A percentile compares a stretch with the other conserved stretches of the same genome.
Conservation (phyloP, 495 filamentous ascomycete species). For the Staphylotrichum longicolle region DNA sequence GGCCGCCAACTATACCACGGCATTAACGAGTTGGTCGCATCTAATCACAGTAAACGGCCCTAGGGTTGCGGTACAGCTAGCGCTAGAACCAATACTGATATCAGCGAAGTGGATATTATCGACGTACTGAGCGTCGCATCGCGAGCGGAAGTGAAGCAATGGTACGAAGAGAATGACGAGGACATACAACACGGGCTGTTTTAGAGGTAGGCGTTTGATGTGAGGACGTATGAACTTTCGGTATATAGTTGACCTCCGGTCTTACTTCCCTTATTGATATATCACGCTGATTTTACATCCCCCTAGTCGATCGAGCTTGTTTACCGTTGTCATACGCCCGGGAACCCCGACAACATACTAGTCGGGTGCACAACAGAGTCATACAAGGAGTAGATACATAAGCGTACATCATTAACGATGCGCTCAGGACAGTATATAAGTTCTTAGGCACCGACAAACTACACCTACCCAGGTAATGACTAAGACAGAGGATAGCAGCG, state of each 20-base stretch:
- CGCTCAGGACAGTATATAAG: constrained; percentile 47
- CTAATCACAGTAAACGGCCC: constrained; percentile 68
- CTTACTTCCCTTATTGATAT: no score
- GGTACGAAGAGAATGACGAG: constrained; percentile 62
- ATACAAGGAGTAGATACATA: constrained; percentile 65
- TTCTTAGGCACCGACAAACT: constrained; percentile 47
- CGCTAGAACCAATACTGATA: constrained; percentile 26
- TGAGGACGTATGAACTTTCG: constrained; percentile 54
- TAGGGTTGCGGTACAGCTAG: not conserved
- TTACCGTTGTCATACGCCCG: constrained; percentile 60
- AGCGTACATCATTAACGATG: constrained; percentile 55
- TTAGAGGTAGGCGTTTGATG: constrained; percentile 64
- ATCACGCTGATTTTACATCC: constrained; percentile 14
- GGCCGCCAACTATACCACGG: constrained; percentile 68
- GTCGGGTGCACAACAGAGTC: constrained; percentile 54
- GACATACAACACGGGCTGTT: constrained; percentile 54
- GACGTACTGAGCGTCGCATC: constrained; percentile 52
- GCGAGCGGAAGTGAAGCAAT: constrained; percentile 49
- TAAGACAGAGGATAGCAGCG: constrained; percentile 38
- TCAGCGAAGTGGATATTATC: constrained; percentile 49
- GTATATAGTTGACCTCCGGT: constrained; percentile 39
- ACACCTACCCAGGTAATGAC: constrained; percentile 35
- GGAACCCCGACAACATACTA: constrained; percentile 61
- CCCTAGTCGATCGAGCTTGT: constrained; percentile 56
- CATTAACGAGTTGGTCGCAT: constrained; percentile 63